Conservation (phyloP, 2,329 filamentous ascomycete genomes). For the Chaetomium strumarium region DNA sequence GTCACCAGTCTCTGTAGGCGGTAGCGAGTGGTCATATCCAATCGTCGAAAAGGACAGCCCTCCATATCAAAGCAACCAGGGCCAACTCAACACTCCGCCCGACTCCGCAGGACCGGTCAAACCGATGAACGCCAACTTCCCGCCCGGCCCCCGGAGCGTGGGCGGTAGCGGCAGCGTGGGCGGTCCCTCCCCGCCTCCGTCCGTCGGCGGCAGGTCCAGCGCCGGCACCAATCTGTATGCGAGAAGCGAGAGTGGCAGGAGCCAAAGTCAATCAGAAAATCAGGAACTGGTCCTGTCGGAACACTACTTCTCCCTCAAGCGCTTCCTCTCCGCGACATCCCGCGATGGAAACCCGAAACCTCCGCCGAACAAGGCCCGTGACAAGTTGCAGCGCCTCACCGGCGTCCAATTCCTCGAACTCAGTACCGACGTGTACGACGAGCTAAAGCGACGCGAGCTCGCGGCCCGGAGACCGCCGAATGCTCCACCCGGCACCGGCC, state of each 20-base stretch:
- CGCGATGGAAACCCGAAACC: conserved; percentile 70
- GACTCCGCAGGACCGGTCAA: conserved; percentile 58
- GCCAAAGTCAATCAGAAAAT: conserved; percentile 54
- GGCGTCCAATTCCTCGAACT: conserved; percentile 94
- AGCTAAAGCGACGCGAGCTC: conserved; percentile 80
- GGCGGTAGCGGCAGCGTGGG: conserved; percentile 54
- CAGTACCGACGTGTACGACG: conserved; percentile 95
- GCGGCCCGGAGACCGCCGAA: conserved; percentile 50
- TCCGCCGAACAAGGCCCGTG: conserved; percentile 81
- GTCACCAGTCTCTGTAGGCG: conserved; percentile 76
- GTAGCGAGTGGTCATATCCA: conserved; percentile 80
- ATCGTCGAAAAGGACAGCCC: conserved; percentile 46
- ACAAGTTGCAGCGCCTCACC: conserved; percentile 87
- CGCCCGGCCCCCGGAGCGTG: conserved; percentile 49
- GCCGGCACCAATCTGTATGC: conserved; percentile 67
- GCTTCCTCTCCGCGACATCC: conserved; percentile 63
- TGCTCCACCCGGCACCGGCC: conserved; percentile 42
- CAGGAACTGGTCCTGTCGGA: conserved; percentile 61
- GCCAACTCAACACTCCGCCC: conserved; percentile 62
- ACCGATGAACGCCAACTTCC: conserved; percentile 55
- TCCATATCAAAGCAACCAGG: conserved; percentile 39
- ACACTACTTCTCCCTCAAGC: conserved; percentile 75
- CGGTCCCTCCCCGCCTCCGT: conserved; percentile 79
- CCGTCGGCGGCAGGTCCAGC: conserved; percentile 78
- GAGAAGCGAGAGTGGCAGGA: conserved; percentile 59